These are phyloP conservation scores for Parascedosporium putredinis DNA, from an alignment of 2,329 filamentous ascomycete genomes.

Conservation along the genomic window DNA sequence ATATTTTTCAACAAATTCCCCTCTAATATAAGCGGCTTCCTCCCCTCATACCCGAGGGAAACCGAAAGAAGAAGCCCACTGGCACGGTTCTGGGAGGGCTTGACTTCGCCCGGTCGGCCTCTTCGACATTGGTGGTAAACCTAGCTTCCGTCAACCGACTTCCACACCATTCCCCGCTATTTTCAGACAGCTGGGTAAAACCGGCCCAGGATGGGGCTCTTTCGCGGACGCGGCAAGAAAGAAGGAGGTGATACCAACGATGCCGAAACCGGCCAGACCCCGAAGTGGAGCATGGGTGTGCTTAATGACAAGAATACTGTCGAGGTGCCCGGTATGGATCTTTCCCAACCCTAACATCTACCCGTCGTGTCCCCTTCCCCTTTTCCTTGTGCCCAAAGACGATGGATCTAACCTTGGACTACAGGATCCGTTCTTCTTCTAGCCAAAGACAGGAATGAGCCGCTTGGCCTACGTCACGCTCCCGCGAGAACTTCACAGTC, in stretches of 20 bases:
- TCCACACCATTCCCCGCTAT: too few species aligned
- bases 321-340: slow-evolving; percentile 66
- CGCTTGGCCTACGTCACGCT: slow-evolving; percentile 46
- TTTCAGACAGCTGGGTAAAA: too few species aligned
- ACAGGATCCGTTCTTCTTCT: slow-evolving; percentile 49
- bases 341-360: not conserved
- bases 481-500: slow-evolving; percentile 49
- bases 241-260: not conserved
- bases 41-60: too few species aligned
- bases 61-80: too few species aligned
- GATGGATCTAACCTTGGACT: not conserved
- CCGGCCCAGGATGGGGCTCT: not conserved
- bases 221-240: not conserved
- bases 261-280: slow-evolving; percentile 11
- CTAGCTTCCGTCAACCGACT: too few species aligned
- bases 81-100: too few species aligned
- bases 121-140: too few species aligned
- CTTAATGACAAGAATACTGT: slow-evolving; percentile 71
- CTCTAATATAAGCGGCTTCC: too few species aligned
- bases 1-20: too few species aligned
- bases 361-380: not conserved
- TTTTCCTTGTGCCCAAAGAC: not conserved
- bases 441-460: slow-evolving; percentile 44
- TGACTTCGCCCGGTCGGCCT: too few species aligned
- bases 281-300: slow-evolving; percentile 63